A percentile compares a stretch with the other conserved stretches of the same genome.
These are phyloP conservation scores for Powellomyces hirtus DNA, from an alignment of 192 early-diverging fungal genomes.

Conservation along the genomic window DNA sequence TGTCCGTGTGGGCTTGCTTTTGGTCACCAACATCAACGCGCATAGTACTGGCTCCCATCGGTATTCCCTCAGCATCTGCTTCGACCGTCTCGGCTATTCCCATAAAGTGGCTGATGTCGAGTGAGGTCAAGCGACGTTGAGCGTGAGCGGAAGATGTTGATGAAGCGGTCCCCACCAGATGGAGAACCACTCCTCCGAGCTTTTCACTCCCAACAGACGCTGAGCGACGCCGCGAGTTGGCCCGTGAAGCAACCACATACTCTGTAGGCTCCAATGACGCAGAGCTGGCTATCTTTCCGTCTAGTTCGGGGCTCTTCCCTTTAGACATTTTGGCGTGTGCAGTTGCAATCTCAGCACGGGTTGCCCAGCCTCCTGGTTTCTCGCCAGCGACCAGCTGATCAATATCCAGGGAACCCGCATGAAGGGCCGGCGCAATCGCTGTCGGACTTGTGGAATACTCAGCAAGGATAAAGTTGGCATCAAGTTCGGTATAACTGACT, in stretches of 20 bases:
- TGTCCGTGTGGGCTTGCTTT: neutral
- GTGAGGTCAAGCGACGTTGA: constrained; percentile 6
- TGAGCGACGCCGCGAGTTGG: neutral
- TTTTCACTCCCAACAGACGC: neutral
- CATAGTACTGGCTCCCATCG: neutral
- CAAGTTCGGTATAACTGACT: constrained; percentile 5
- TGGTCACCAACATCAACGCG: neutral
- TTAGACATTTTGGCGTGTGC: too few relatives aligned
- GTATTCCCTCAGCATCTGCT: neutral
- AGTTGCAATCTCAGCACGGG: neutral
- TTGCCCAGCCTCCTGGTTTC: constrained; percentile 5
- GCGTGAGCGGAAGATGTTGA: neutral
- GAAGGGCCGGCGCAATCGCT: neutral
- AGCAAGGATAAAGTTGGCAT: neutral
- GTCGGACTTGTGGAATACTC: neutral
- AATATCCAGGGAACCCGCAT: constrained; percentile 13
- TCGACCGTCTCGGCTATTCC: constrained; percentile 19
- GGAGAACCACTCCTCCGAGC: neutral
- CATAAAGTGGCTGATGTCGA: constrained; percentile 26
- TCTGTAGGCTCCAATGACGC: too few relatives aligned
- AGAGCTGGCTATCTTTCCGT: too few relatives aligned
- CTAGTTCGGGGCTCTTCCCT: too few relatives aligned
- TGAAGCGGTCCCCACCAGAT: neutral
- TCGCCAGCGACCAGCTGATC: constrained; percentile 17
- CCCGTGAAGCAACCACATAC: too few relatives aligned